Evolutionary conservation across 129 eudicot genomes (phyloP), one percentile per base, ranked within the genome.

Genomic region (Flaveria robusta): DNA sequence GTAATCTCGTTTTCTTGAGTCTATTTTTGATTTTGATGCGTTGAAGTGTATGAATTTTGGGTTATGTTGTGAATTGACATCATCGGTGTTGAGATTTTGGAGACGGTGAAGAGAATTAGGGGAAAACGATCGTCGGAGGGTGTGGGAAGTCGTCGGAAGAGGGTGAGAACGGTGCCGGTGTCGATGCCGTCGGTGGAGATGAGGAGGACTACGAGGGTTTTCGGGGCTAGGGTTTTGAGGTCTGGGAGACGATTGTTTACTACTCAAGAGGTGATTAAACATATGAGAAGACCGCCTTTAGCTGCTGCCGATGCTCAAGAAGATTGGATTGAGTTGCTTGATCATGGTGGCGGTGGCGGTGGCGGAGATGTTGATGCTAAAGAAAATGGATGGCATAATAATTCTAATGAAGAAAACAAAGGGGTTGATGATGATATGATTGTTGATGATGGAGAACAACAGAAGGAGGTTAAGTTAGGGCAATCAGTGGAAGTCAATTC

Each of bases 151-250:
- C 45, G 37, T 43, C 79, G 72, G 72, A 46, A 43, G 27, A 42
- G 60, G 12, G 72, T 22, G 9, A 12, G 54, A 62, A 60, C 52
- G 77, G 77, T 69, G 85, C 77, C 49, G 77, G 68, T 29, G 68
- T 63, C 68, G 77, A 82, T 77, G 86, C 86, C 86, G 75, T 85
- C 87, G 80, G 86, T 71, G 26, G 92, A 84, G 76, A 91, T 91
- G 97, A 83, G 92, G 72, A 83, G 88, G 64, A 85, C 83, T 19
- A 88, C 97, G 58, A 88, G 97, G 83, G 88, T 91, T 62, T 83
- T 91, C 74, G 96, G 95, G 47, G 87, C 89, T 14, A 86, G 92
- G 84, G 90, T 91, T 34, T 79, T 91, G 78, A 70, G 97, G 70
- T 91, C 96, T 5, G 97, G 97, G n/a, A 71, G 97, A 69, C 79